phyloP scores from a whole-genome alignment of 441 rosid species.

The Capsella rubella region DNA sequence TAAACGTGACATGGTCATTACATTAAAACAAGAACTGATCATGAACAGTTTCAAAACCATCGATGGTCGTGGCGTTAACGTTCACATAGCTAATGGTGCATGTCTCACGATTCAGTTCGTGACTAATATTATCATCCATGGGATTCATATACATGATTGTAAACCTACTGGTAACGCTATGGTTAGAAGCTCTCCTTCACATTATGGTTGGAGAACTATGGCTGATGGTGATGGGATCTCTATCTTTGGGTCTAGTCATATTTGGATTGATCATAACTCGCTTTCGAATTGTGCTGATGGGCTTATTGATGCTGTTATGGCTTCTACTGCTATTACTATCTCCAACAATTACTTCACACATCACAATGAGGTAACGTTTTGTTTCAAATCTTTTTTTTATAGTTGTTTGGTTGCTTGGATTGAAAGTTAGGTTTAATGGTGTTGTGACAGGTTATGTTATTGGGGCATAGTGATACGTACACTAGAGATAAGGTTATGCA shows the following conservation, averaged over 20 bases:
- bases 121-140: conserved; percentile 60
- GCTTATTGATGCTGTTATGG: conserved; percentile 55
- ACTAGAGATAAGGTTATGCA: conserved; percentile 59
- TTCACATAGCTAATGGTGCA: conserved; percentile 60
- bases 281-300: conserved; percentile 61
- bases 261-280: conserved; percentile 63
- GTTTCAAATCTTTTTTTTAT: neutral
- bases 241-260: conserved; percentile 54
- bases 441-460: conserved; percentile 53
- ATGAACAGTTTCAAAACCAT: conserved; percentile 69
- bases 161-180: conserved; percentile 57
- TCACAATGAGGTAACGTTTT: conserved; percentile 50
- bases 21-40: conserved; percentile 55
- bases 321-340: conserved; percentile 59
- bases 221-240: conserved; percentile 63
- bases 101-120: conserved; percentile 58
- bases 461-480: conserved; percentile 63
- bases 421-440: neutral
- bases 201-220: conserved; percentile 63
- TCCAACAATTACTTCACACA: conserved; percentile 59
- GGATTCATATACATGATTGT: conserved; percentile 57
- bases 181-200: conserved; percentile 61
- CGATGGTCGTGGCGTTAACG: conserved; percentile 61
- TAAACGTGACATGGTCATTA: conserved; percentile 63
- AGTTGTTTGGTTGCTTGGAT: neutral